phyloP scores from a whole-genome alignment of 2,329 filamentous ascomycete genomes.

The Parastagonospora avenae region DNA sequence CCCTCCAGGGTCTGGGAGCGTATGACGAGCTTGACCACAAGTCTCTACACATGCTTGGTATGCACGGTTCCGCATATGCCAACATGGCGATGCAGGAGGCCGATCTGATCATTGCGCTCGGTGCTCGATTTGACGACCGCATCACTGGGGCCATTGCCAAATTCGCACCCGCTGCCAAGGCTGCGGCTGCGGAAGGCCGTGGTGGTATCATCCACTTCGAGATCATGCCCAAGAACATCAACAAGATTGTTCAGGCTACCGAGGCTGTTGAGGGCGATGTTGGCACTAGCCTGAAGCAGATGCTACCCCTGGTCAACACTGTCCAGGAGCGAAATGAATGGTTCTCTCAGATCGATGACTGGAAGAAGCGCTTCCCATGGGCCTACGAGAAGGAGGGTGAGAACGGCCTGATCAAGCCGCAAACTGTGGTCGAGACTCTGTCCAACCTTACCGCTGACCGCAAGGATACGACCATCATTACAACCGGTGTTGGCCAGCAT shows the following conservation, averaged over 20 bases:
- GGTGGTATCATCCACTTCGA: conserved; percentile 98
- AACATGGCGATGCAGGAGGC: conserved; percentile 98
- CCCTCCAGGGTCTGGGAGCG: conserved; percentile 88
- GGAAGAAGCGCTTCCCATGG: conserved; percentile 92
- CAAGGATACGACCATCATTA: conserved; percentile 84
- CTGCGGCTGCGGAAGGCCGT: conserved; percentile 80
- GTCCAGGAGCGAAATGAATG: conserved; percentile 76
- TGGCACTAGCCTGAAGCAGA: conserved; percentile 72
- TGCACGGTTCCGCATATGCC: conserved; percentile 96
- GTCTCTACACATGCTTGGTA: conserved; percentile 96
- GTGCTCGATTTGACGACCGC: conserved; percentile 94
- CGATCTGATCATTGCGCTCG: conserved; percentile 92
- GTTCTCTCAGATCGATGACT: conserved; percentile 86
- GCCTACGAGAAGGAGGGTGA: conserved; percentile 79
- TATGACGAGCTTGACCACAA: conserved; percentile 94
- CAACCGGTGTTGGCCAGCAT: conserved; percentile 95
- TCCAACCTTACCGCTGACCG: conserved; percentile 80
- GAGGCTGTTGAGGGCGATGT: conserved; percentile 96
- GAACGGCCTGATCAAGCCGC: conserved; percentile 87
- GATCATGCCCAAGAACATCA: conserved; percentile 99
- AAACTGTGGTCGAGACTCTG: conserved; percentile 88
- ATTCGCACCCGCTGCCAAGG: conserved; percentile 87
- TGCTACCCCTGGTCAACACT: conserved; percentile 73
- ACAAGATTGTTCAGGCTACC: conserved; percentile 97
- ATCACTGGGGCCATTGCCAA: conserved; percentile 81